A percentile compares a stretch with the other conserved stretches of the same genome.
Conservation (phyloP, 1,139 yeast species). For the Suhomyces yuchorum region DNA sequence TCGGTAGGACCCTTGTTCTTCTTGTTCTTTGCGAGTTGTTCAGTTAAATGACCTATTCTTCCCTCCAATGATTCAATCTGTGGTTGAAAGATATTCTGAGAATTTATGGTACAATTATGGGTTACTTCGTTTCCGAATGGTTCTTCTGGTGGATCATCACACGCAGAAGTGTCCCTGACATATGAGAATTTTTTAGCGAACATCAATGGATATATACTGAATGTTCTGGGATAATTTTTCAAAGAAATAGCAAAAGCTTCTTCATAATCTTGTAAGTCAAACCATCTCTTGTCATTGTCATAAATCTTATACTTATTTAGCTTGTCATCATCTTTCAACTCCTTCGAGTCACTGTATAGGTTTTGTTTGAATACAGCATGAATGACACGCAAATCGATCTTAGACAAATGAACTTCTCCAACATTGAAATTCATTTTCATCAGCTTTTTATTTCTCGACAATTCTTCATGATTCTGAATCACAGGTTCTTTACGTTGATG, state of each 20-base stretch:
- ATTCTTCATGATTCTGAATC: slow-evolving; percentile 34
- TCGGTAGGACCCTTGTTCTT: slow-evolving; percentile 14
- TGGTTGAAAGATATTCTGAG: slow-evolving; percentile 31
- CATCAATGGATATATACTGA: slow-evolving; percentile 37
- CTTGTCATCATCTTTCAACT: slow-evolving; percentile 12
- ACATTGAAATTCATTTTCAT: slow-evolving; percentile 49
- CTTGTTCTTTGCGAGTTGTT: slow-evolving; percentile 21
- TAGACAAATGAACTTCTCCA: slow-evolving; percentile 44
- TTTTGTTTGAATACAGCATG: slow-evolving; percentile 35
- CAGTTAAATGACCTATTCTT: slow-evolving; percentile 33
- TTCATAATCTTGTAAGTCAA: slow-evolving; percentile 45
- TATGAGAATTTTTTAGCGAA: slow-evolving; percentile 43
- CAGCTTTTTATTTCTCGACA: slow-evolving; percentile 31
- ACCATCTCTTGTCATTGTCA: slow-evolving; percentile 44
- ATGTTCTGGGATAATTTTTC: slow-evolving; percentile 23
- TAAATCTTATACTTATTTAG: slow-evolving; percentile 26
- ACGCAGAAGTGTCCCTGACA: slow-evolving; percentile 36
- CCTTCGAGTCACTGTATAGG: slow-evolving; percentile 20
- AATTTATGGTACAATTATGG: slow-evolving; percentile 34
- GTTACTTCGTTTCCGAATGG: slow-evolving; percentile 33
- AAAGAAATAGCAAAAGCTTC: slow-evolving; percentile 40
- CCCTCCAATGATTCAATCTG: slow-evolving; percentile 30
- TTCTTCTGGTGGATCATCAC: slow-evolving; percentile 16
- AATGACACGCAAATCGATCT: slow-evolving; percentile 44
- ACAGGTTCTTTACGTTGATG: slow-evolving; percentile 46